Percentiles rank a stretch among this genome's conserved stretches.
These are phyloP conservation scores for Candida nitratophila DNA, from an alignment of 805 yeast genomes.

Conservation along the genomic window DNA sequence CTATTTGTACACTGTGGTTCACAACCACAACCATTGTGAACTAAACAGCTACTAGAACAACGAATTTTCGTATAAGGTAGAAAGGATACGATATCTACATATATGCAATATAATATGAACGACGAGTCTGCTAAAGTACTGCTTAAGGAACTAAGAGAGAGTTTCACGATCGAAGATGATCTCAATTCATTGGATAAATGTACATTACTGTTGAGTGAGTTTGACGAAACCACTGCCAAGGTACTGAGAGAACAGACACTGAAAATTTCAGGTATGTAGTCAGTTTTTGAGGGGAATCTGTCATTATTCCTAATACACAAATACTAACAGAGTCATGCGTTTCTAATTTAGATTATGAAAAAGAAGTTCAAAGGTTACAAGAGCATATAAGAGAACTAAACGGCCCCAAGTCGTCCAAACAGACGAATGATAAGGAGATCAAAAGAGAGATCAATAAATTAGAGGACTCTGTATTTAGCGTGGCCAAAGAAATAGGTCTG, in stretches of 20 bases:
- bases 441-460: not conserved
- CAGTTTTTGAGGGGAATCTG: no score
- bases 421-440: not conserved
- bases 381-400: not conserved
- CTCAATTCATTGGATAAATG: slow-evolving; percentile 33
- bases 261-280: not conserved
- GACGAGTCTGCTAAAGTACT: not conserved
- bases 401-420: not conserved
- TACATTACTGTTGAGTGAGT: not conserved
- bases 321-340: not conserved
- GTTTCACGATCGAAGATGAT: slow-evolving; percentile 44
- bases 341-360: not conserved
- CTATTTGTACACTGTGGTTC: no score
- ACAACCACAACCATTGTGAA: no score
- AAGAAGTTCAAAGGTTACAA: not conserved
- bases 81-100: no score
- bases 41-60: no score
- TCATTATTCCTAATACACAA: no score
- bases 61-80: no score
- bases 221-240: not conserved
- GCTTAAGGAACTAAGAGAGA: slow-evolving; percentile 25
- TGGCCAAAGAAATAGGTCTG: not conserved
- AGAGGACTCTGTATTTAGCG: not conserved
- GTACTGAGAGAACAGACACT: not conserved
- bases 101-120: no score